phyloP scores from a whole-genome alignment of 2,329 filamentous ascomycete genomes.

The Botrytis paeoniae region DNA sequence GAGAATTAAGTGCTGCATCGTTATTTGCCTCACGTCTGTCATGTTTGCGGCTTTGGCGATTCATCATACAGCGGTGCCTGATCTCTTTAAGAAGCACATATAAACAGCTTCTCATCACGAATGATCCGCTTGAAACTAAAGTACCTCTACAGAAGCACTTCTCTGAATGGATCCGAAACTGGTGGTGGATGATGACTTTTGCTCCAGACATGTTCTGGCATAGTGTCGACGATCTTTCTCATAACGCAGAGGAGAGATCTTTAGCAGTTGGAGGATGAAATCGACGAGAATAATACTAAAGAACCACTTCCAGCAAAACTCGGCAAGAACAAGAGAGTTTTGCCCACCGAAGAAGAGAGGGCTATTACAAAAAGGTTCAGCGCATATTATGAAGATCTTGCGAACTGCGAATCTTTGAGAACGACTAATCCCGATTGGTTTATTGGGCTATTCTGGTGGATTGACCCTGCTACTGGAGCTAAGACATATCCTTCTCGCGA shows the following conservation, averaged over 20 bases:
- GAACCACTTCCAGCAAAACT: not conserved
- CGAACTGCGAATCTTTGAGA: not conserved
- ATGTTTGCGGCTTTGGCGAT: not conserved
- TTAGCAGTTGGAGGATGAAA: not conserved
- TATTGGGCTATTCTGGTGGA: not conserved
- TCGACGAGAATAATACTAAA: not conserved
- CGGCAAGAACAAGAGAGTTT: not conserved
- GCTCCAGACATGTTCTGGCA: not conserved
- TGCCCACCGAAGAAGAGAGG: not conserved
- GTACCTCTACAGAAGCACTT: not conserved
- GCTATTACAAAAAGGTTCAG: not conserved
- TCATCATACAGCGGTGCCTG: too few species aligned
- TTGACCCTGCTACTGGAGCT: not conserved
- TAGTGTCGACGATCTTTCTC: not conserved
- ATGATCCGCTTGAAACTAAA: not conserved
- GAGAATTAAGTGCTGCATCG: not conserved
- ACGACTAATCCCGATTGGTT: not conserved
- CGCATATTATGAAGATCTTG: not conserved
- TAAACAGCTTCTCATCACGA: not conserved
- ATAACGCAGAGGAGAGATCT: not conserved
- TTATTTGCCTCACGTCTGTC: not conserved
- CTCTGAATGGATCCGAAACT: not conserved
- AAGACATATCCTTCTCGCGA: not conserved
- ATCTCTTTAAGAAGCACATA: not conserved
- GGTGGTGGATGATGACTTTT: slow-evolving; percentile 8